Base-by-base conservation (phyloP, 768 basidiomycete species). In the Pleurotus citrinopileatus region DNA sequence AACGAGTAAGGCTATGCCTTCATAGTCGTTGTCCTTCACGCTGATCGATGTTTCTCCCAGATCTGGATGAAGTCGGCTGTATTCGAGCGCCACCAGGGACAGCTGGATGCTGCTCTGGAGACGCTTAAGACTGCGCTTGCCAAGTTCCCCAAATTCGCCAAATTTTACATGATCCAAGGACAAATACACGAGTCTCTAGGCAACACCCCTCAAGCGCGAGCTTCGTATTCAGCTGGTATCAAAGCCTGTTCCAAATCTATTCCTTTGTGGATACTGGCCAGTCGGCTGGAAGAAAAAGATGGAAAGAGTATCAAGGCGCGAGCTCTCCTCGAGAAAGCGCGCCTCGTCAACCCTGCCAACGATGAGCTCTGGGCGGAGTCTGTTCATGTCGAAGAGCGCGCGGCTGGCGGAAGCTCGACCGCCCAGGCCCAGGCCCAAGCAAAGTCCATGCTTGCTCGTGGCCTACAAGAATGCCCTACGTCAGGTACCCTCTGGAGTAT, bases 11-110 rank as follows among this genome's bases (percentile, higher is more conserved):
- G 71, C 25, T 5, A 19, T 29, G 43, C 50, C 17, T 32, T 48
- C 25, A 0, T 17, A 34, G 32, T 36, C 19, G 1, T 2, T n/a
- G n/a, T 25, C 37, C 42, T 38, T 57, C n/a, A n/a, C n/a, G n/a
- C n/a, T n/a, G n/a, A n/a, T n/a, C n/a, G n/a, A n/a, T n/a, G 3
- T 19, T 59, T 60, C 2, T 34, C 4, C 38, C 63, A 96, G 94
- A 98, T 99, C 48, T 99, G 96, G 97, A 94, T 98, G 94, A 98
- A 99, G 67, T 94, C 91, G 1, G 94, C 91, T 2, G 91, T 92
- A 1, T 94, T 99, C 61, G 94, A 98, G 64, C 81, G 95, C 8
- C 91, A 96, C 65, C 91, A 94, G 67, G 87, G 87, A 1, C 81
- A 87, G 57, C 74, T 84, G 4, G 77, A 82, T 13, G 80, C 76